Conservation (phyloP, 495 filamentous ascomycete species). For the Talaromyces thailandensis region DNA sequence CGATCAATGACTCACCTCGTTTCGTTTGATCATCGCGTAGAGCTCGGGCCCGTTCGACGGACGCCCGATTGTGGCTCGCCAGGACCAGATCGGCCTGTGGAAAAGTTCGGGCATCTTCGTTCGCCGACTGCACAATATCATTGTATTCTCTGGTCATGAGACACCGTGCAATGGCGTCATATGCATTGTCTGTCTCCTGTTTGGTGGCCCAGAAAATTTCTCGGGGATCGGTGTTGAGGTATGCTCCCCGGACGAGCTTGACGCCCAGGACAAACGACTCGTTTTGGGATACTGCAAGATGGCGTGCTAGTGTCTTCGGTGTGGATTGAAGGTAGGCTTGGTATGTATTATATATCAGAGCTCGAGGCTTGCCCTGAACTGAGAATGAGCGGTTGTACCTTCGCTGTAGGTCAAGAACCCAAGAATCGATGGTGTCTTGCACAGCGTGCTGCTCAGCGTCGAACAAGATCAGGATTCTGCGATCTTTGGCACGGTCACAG, state of each 20-base stretch:
- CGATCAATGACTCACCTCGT: constrained; percentile 27
- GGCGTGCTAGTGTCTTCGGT: constrained; percentile 46
- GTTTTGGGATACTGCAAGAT: constrained; percentile 50
- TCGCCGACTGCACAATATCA: constrained; percentile 15
- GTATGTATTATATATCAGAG: constrained; percentile 57
- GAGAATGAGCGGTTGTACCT: constrained; percentile 51
- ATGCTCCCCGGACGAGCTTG: constrained; percentile 87
- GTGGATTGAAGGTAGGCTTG: constrained; percentile 74
- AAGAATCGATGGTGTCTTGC: constrained; percentile 69
- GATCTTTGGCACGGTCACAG: constrained; percentile 56
- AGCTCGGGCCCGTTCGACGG: constrained; percentile 29
- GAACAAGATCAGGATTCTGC: constrained; percentile 63
- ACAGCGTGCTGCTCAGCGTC: constrained; percentile 76
- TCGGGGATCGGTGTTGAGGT: constrained; percentile 37
- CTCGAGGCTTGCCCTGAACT: constrained; percentile 26
- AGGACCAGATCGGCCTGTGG: constrained; percentile 29
- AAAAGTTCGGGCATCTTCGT: constrained; percentile 7
- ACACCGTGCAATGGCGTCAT: constrained; percentile 26
- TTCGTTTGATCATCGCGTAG: constrained; percentile 32
- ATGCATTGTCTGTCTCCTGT: constrained; percentile 28
- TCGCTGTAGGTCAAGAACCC: constrained; percentile 64
- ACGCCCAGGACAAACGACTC: constrained; percentile 70
- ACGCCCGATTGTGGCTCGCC: constrained; percentile 29
- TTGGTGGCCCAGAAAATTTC: constrained; percentile 35
- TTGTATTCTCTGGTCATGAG: constrained; percentile 9